These are phyloP conservation scores for Penicillium fimorum DNA, from an alignment of 495 filamentous ascomycete genomes.

Conservation along the genomic window DNA sequence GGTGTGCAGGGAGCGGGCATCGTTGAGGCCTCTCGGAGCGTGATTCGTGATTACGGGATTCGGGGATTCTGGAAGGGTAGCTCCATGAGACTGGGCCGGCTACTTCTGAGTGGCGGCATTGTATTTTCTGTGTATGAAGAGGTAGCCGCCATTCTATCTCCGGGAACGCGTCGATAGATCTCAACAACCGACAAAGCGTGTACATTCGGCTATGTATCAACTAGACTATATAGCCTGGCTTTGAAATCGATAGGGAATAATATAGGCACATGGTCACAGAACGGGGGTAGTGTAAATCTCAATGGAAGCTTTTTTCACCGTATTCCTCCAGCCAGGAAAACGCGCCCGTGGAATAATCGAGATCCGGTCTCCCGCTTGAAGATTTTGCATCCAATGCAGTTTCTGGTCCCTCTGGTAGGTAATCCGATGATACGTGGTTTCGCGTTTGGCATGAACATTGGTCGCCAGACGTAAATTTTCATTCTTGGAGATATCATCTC, in stretches of 20 bases:
- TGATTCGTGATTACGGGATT: conserved; percentile 55
- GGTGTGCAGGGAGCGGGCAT: conserved; percentile 50
- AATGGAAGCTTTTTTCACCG: conserved; percentile 4
- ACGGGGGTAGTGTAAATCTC: conserved; percentile 1
- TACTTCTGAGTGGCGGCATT: conserved; percentile 64
- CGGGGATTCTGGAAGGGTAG: conserved; percentile 65
- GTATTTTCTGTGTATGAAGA: conserved; percentile 64
- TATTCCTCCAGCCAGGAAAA: conserved; percentile 4
- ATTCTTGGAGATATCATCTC: neutral
- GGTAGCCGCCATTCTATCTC: conserved; percentile 33
- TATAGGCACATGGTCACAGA: neutral
- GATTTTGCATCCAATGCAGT: neutral
- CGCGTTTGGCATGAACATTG: conserved; percentile 5
- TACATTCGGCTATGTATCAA: neutral
- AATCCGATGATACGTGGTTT: neutral
- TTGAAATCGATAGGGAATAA: neutral
- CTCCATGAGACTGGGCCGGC: conserved; percentile 62
- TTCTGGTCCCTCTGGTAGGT: neutral
- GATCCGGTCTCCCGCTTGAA: conserved; percentile 1
- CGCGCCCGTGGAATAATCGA: neutral
- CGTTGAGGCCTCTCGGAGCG: conserved; percentile 49
- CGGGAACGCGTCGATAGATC: neutral
- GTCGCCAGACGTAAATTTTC: neutral
- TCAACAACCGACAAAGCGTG: neutral
- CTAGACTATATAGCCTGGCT: neutral